Base-by-base conservation (phyloP, 768 basidiomycete genomes). In the Hypsizygus marmoreus region DNA sequence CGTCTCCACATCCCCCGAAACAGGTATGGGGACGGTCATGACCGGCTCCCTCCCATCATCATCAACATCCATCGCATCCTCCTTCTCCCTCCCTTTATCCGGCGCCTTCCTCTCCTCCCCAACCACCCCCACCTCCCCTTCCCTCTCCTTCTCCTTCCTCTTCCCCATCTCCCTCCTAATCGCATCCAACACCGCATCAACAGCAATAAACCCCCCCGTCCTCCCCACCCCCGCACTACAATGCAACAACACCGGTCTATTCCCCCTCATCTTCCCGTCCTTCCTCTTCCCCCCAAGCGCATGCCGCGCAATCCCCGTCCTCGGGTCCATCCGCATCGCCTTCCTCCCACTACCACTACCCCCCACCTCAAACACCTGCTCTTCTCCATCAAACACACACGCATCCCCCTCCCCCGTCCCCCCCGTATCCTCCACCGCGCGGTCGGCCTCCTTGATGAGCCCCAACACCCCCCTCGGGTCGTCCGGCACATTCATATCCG, bases 221-320 rank as follows among this genome's bases (percentile, higher is more conserved):
- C 95, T 79, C 0, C 95, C 95, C 5, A 97, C 93, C 14, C 95
- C 95, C 0, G 95, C 95, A 23, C 91, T 94, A 61, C 95, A 95
- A 62, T 95, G 92, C 52, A 95, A 64, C 36, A 95, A 61, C 22
- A 93, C 78, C 1, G 90, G 89, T 16, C 77, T 66, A n/a, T n/a
- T n/a, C n/a, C n/a, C n/a, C n/a, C n/a, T n/a, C n/a, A n/a, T n/a
- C n/a, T n/a, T n/a, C n/a, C n/a, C n/a, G n/a, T n/a, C n/a, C 41
- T 74, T 68, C 11, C 53, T 44, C 33, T 48, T 43, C 13, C 44
- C 62, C 5, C 74, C 76, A 39, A 76, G 53, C 5, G 79, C 77
- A 50, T 77, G 78, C 43, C 71, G 62, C 13, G 78, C 75, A 40
- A 88, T 68, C 0, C 86, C 87, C 0, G 75, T 80, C 46, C 67